These are phyloP conservation scores for Emiliania huxleyi DNA, from an alignment of 78 protist species.

Conservation along the genomic window DNA sequence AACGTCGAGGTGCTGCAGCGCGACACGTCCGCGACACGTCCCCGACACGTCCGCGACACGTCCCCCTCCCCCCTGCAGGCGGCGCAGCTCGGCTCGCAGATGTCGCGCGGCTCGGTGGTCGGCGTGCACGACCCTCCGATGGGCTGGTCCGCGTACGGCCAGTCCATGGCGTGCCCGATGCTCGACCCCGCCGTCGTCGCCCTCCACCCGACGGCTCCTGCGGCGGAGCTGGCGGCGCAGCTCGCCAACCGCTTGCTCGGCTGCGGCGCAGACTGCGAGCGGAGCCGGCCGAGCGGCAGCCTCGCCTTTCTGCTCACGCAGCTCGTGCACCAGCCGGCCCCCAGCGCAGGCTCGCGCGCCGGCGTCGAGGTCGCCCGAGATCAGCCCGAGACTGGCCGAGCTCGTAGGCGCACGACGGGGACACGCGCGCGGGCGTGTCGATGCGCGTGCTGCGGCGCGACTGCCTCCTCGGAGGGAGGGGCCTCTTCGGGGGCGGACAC, in stretches of 20 bases:
- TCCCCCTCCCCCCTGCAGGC: too few relatives aligned
- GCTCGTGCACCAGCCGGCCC: not conserved
- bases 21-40: too few relatives aligned
- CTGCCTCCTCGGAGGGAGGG: not conserved
- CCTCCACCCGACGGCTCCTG: not conserved
- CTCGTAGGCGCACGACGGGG: not conserved
- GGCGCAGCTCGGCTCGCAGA: not conserved
- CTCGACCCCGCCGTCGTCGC: not conserved
- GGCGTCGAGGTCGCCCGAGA: too few relatives aligned
- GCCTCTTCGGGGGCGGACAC: not conserved
- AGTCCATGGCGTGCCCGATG: not conserved
- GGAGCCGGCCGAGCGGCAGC: not conserved
- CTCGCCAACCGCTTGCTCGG: not conserved
- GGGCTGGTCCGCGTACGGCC: conserved; percentile 2
- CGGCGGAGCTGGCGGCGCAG: not conserved
- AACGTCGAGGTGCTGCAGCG: too few relatives aligned
- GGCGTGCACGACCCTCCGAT: not conserved
- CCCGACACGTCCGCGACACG: too few relatives aligned
- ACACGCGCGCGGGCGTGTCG: not conserved
- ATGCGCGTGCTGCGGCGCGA: not conserved
- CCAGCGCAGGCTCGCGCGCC: not conserved
- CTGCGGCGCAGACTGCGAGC: not conserved
- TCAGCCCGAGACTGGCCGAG: too few relatives aligned
- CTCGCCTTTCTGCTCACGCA: not conserved
- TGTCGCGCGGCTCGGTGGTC: not conserved